Base-by-base conservation (phyloP, 768 basidiomycete genomes). In the Tylopilus cervinicoccineus region DNA sequence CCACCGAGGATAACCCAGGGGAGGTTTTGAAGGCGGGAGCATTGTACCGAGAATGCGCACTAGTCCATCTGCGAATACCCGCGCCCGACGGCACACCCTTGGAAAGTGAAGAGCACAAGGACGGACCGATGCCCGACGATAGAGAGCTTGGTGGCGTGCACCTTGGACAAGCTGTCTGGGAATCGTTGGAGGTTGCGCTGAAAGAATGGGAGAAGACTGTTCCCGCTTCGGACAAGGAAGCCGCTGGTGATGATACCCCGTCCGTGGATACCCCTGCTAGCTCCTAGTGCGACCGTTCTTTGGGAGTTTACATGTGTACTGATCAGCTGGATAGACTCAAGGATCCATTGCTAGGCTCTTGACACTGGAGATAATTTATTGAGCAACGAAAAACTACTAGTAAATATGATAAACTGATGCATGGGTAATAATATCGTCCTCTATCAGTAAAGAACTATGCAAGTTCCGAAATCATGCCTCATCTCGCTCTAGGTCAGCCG, bases 21-120 rank as follows among this genome's bases (percentile, higher is more conserved):
- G 87, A 90, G 58, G 77, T 87, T 3, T 72, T 91, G 34, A 86
- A 84, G 64, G 84, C 88, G 2, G 88, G 88, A 0, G 83, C 86
- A 10, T 64, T 90, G 33, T 91, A 91, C 55, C 74, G 81, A 9
- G 85, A 91, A 55, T 90, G 88, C 55, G 80, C 84, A 1, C 78
- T 85, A 5, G 81, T 85, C 8, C 64, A 62, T 23, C 53, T 83
- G 26, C 64, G 61, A 17, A 65, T 83, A 24, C 70, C 68, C 19
- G 22, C 51, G 9, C 45, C 56, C 53, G 43, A 61, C 51, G 39
- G 59, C 37, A 5, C 54, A 52, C 5, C 63, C 51, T 57, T 24
- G 45, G 45, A 26, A 53, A 40, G 33, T 17, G 68, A 68, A 32
- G 62, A 55, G n/a, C 63, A 64, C 17, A 58, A 55, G 7, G 70